Percentiles rank a stretch among this genome's conserved stretches.
Conservation (phyloP, 805 yeast species). For the Nakazawaea ambrosiae region DNA sequence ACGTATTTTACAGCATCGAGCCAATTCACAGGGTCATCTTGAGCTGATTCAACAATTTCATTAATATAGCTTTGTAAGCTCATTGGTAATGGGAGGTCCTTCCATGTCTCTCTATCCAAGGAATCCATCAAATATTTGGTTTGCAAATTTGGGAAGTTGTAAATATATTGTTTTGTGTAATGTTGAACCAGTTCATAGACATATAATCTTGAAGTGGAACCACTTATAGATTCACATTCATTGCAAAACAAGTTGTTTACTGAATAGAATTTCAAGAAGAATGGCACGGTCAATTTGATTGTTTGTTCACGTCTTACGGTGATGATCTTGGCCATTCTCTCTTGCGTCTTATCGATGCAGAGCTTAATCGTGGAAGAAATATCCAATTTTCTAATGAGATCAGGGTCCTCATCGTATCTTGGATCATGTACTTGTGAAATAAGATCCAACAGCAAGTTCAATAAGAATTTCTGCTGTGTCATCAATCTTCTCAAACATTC, state of each 20-base stretch:
- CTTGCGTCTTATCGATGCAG: slow-evolving; percentile 66
- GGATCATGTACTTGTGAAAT: slow-evolving; percentile 14
- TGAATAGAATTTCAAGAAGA: slow-evolving; percentile 61
- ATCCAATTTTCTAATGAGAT: slow-evolving; percentile 53
- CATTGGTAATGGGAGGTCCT: slow-evolving; percentile 52
- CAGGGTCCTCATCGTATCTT: slow-evolving; percentile 23
- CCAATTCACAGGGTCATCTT: slow-evolving; percentile 45
- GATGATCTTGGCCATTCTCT: slow-evolving; percentile 70
- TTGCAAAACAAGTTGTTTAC: slow-evolving; percentile 62
- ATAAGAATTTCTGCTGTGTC: slow-evolving; percentile 68
- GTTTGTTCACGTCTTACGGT: slow-evolving; percentile 71
- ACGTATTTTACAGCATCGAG: slow-evolving; percentile 24
- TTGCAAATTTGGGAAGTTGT: slow-evolving; percentile 45
- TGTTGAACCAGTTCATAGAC: slow-evolving; percentile 60
- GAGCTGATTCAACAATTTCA: slow-evolving; percentile 40
- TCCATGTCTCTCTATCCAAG: slow-evolving; percentile 74
- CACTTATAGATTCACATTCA: slow-evolving; percentile 81
- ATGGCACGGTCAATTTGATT: slow-evolving; percentile 47
- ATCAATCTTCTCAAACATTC: slow-evolving; percentile 71
- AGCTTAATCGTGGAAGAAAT: slow-evolving; percentile 57
- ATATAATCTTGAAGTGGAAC: slow-evolving; percentile 49
- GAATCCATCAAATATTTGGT: slow-evolving; percentile 37
- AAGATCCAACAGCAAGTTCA: slow-evolving; percentile 60
- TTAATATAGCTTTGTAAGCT: slow-evolving; percentile 43
- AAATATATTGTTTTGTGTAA: slow-evolving; percentile 56